phyloP scores from a whole-genome alignment of 768 basidiomycete genomes.

The Leucosporidium creatinivorum region DNA sequence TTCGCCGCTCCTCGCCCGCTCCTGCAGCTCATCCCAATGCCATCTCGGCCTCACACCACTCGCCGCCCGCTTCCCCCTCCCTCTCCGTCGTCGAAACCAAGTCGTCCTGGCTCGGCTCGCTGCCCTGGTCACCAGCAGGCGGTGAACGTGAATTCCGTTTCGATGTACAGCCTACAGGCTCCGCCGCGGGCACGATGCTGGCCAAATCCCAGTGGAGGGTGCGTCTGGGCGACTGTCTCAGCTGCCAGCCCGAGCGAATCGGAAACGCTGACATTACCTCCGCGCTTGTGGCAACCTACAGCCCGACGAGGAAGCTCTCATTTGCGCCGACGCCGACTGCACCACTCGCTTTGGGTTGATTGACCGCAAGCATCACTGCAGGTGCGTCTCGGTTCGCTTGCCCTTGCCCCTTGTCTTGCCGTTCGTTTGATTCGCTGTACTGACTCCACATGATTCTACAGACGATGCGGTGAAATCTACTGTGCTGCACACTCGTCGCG shows the following conservation, averaged over 20 bases:
- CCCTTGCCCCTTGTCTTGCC: not conserved
- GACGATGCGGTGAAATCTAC: slow-evolving; percentile 29
- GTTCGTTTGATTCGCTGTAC: too few species aligned
- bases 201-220: slow-evolving; percentile 1
- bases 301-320: slow-evolving; percentile 17
- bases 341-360: slow-evolving; percentile 23
- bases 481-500: slow-evolving; percentile 27
- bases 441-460: not conserved
- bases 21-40: not conserved
- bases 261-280: not conserved
- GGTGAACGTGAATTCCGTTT: not conserved
- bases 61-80: not conserved
- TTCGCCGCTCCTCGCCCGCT: not conserved
- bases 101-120: not conserved
- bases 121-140: not conserved
- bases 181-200: not conserved
- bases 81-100: not conserved
- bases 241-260: not conserved
- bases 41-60: not conserved
- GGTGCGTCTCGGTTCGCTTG: slow-evolving; percentile 4
- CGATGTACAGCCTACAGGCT: too few species aligned
- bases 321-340: slow-evolving; percentile 29
- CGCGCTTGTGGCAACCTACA: not conserved
- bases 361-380: slow-evolving; percentile 29
- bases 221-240: not conserved